Conservation (phyloP, 805 yeast genomes). For the Suhomyces sp. region DNA sequence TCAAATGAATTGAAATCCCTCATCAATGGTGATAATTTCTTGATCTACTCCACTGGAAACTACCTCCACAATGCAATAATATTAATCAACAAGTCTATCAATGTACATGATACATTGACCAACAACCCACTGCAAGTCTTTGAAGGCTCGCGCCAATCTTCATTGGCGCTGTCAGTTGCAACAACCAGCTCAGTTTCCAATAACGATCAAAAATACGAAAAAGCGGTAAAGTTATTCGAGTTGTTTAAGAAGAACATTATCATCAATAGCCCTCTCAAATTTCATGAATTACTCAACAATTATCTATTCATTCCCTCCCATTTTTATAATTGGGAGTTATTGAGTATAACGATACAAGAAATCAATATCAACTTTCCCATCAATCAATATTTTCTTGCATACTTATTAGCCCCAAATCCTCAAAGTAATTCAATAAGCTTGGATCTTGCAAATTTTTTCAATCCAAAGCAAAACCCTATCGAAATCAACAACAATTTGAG, state of each 20-base stretch:
- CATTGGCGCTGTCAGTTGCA: not conserved
- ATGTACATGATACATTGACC: constrained; percentile 6
- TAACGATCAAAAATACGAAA: not conserved
- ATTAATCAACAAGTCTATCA: constrained; percentile 45
- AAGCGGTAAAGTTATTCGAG: constrained; percentile 24
- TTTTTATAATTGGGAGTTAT: constrained; percentile 43
- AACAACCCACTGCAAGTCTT: not conserved
- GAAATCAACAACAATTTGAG: constrained; percentile 51
- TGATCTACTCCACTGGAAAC: constrained; percentile 35
- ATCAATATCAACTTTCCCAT: constrained; percentile 28
- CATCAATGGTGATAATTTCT: constrained; percentile 16
- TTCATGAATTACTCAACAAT: constrained; percentile 48
- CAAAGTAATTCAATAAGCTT: constrained; percentile 10
- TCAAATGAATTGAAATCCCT: constrained; percentile 32
- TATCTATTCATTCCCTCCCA: constrained; percentile 44
- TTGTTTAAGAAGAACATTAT: constrained; percentile 48
- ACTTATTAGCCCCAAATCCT: constrained; percentile 14
- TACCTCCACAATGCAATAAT: constrained; percentile 53
- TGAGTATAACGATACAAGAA: constrained; percentile 48
- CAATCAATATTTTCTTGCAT: constrained; percentile 14
- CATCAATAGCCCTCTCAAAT: constrained; percentile 49
- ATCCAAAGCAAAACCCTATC: constrained; percentile 10
- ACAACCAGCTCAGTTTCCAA: not conserved
- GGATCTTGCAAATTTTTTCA: constrained; percentile 14
- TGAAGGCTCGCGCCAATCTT: not conserved